Base-by-base conservation (phyloP, 768 basidiomycete genomes). In the Russula sp. region DNA sequence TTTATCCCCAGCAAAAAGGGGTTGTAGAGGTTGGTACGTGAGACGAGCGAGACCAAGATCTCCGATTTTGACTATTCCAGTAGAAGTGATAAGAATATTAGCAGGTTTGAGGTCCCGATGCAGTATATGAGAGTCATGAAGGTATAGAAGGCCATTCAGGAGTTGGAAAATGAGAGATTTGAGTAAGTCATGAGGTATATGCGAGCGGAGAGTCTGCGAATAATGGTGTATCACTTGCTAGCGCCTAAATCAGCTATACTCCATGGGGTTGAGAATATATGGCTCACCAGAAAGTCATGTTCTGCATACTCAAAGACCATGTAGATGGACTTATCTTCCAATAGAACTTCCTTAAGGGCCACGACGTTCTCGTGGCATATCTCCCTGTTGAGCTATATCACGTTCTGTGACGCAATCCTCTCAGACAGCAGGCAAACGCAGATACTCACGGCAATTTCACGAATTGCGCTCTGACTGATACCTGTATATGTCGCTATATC, bases 221-320 rank as follows among this genome's bases (percentile, higher is more conserved):
- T 98, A 93, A 73, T 98, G 95, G 70, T 98, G 97, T 48, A 99
- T 99, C 52, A 99, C 87, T 93, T 99, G 97, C 92, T 98, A 50
- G 18, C 46, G 18, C 11, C 39, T n/a, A 25, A 20, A 41, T 54
- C 51, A 56, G 43, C 20, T 32, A 25, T 46, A 56, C 57, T 13
- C 32, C 32, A 48, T 29, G 25, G 7, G 35, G 5, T 9, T 22
- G 41, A 45, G 25, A 39, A 49, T 32, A 29, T 14, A 25, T 29
- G 14, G 75, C 90, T 61, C 64, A 93, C 95, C 51, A 98, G 80
- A 71, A 98, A 98, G 74, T 99, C 97, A 70, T 99, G 97, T 70
- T 98, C 97, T 7, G 96, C 96, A 68, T 97, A 99, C 68, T 98
- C 96, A 67, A 99, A 98, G 14, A 98, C 94, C 93, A 99, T 98